Percentiles rank a stretch among this genome's conserved stretches.
phyloP scores from a whole-genome alignment of 805 yeast genomes.

The Wickerhamiella parazyma region DNA sequence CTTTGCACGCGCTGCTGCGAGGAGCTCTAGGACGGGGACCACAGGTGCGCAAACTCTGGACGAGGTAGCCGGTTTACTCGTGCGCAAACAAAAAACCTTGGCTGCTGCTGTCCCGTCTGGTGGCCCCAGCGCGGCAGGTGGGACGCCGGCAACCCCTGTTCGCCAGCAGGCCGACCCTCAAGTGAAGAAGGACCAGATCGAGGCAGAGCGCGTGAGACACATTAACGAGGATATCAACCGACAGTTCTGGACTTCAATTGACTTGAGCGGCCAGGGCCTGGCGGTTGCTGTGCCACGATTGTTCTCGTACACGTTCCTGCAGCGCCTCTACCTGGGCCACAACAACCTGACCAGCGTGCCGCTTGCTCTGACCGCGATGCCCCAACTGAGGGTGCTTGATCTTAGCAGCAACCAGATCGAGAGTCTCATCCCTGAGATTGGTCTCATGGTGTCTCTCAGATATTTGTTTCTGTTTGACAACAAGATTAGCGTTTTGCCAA shows the following conservation, averaged over 20 bases:
- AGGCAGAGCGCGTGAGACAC: conserved; percentile 29
- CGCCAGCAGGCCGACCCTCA: conserved; percentile 19
- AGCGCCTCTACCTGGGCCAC: conserved; percentile 75
- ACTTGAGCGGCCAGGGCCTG: conserved; percentile 80
- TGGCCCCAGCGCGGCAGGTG: conserved; percentile 28
- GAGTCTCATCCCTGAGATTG: conserved; percentile 72
- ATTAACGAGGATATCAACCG: conserved; percentile 32
- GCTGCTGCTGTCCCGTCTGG: not conserved
- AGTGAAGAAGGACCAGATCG: conserved; percentile 26
- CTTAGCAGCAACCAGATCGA: conserved; percentile 62
- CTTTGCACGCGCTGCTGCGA: conserved; percentile 75
- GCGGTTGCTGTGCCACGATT: conserved; percentile 55
- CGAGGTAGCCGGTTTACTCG: conserved; percentile 28
- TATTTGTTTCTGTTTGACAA: conserved; percentile 83
- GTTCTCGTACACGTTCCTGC: conserved; percentile 71
- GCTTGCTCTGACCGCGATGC: conserved; percentile 47
- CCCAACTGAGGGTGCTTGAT: conserved; percentile 69
- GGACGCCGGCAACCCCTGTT: conserved; percentile 15
- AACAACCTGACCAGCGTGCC: conserved; percentile 65
- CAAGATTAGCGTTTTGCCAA: conserved; percentile 59
- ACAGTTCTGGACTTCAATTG: conserved; percentile 91
- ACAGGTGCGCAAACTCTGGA: conserved; percentile 25
- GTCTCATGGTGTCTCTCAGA: conserved; percentile 64
- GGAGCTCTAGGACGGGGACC: conserved; percentile 28
- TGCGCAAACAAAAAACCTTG: conserved; percentile 17